Evolutionary conservation across 1,284 basidiomycete genomes (phyloP).

Genomic region (Macrocybe sp.): DNA sequence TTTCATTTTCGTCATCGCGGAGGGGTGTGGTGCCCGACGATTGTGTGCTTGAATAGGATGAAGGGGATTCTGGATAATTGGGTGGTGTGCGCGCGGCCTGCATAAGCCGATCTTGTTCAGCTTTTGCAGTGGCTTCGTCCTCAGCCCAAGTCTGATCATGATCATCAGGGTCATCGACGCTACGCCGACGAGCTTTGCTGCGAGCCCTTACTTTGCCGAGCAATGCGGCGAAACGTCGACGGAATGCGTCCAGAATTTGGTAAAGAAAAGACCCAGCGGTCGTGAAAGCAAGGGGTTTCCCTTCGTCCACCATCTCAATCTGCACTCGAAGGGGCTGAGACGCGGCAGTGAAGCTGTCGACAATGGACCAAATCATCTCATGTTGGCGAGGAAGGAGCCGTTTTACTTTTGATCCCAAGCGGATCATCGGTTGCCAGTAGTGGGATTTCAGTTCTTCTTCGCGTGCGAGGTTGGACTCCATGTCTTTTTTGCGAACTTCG

Average conservation of each 20-base stretch:
- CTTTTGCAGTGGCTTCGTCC: too few relatives aligned
- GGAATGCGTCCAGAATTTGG: conserved; percentile 7
- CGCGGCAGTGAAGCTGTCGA: conserved; percentile 5
- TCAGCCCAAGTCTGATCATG: too few relatives aligned
- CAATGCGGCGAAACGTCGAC: conserved; percentile 5
- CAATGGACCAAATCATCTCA: conserved; percentile 10
- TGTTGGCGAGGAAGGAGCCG: conserved; percentile 8
- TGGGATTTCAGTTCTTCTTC: conserved; percentile 13
- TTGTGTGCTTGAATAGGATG: too few relatives aligned
- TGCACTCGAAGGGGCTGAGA: conserved; percentile 8
- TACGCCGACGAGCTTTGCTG: too few relatives aligned
- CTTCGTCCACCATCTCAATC: conserved; percentile 12
- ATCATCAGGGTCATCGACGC: too few relatives aligned
- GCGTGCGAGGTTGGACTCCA: not conserved
- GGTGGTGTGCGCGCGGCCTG: too few relatives aligned
- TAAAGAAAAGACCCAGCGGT: conserved; percentile 8
- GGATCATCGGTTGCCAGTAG: conserved; percentile 13
- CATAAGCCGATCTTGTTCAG: too few relatives aligned
- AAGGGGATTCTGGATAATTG: too few relatives aligned
- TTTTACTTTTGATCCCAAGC: conserved; percentile 6
- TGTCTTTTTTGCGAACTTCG: not conserved
- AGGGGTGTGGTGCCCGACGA: too few relatives aligned
- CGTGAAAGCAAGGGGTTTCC: conserved; percentile 8
- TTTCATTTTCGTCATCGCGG: too few relatives aligned
- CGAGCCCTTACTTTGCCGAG: not conserved